phyloP scores from a whole-genome alignment of 495 filamentous ascomycete genomes.

The Annulohypoxylon nitens region DNA sequence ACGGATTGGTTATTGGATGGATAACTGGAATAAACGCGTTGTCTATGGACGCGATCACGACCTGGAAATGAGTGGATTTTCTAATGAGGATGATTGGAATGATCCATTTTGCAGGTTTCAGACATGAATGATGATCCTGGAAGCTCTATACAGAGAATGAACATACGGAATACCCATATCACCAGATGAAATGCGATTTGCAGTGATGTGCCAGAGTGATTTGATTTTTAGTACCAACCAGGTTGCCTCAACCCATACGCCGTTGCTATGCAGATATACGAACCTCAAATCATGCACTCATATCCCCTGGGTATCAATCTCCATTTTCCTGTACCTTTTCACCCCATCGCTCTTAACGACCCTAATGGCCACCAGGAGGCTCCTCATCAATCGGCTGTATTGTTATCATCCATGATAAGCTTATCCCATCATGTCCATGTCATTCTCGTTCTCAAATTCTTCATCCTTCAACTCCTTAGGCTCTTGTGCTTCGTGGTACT shows the following conservation, averaged over 20 bases:
- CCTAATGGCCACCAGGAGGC: not conserved
- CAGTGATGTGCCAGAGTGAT: constrained; percentile 18
- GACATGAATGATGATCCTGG: constrained; percentile 29
- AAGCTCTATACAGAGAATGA: constrained; percentile 36
- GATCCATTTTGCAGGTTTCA: constrained; percentile 10
- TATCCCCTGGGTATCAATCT: constrained; percentile 1
- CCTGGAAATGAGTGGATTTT: not conserved
- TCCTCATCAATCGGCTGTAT: not conserved
- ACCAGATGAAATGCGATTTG: not conserved
- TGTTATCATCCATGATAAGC: no score
- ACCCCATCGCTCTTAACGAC: not conserved
- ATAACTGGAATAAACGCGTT: not conserved
- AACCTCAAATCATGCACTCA: not conserved
- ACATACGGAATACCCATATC: constrained; percentile 21
- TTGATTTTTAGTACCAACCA: constrained; percentile 40
- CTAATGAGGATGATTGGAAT: constrained; percentile 6
- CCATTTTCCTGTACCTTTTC: constrained; percentile 3
- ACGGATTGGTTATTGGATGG: not conserved
- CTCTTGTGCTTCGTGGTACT: constrained; percentile 96
- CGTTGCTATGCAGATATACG: constrained; percentile 49
- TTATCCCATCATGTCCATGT: constrained; percentile 23
- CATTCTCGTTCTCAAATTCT: constrained; percentile 73
- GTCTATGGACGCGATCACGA: not conserved
- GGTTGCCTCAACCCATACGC: constrained; percentile 39
- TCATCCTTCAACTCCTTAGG: constrained; percentile 87